Evolutionary conservation across 129 eudicot genomes (phyloP), one percentile per base, ranked within the genome.

Genomic region (Artemisia annua): DNA sequence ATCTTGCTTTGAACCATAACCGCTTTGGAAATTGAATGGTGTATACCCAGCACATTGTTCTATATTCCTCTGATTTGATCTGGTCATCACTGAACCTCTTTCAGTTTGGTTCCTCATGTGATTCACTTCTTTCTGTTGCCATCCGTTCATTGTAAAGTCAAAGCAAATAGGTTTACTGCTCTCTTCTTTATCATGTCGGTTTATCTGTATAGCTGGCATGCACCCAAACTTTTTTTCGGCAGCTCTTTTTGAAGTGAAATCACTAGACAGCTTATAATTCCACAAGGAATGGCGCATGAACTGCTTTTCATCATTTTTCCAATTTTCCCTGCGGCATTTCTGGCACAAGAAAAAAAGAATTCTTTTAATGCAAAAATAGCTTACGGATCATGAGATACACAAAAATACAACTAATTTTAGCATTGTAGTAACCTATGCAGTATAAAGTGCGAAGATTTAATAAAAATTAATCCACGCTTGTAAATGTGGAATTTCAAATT

Each of bases 291-390:
- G 4, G 8, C 7, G 17, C 20, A 26, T 6, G 24, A 19, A 22
- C 7, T 14, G 53, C 39, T 24, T 62, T 26, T 63, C 44, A 4
- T 28, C 13, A 24, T 1, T 48, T n/a, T 30, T 67, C 14, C 55
- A 16, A 3, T 48, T 78, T 46, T 64, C 81, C 57, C 52, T 54
- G 16, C 82, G 82, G 12, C 77, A 78, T 70, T 78, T 78, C 82
- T 78, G 72, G 60, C 53, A 51, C 15, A 7, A 3, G 19, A 43
- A 39, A 7, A 39, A 39, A 39, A 30, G 4, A 39, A 39, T 39
- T 39, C 46, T 39, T 39, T 39, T 7, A 11, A 62, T 7, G 67
- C 7, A 22, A 62, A 11, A 28, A 14, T 12, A 5, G 17, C 10
- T 22, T 2, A 2, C 7, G 4, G 30, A 26, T 11, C 7, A 59